A percentile compares a stretch with the other conserved stretches of the same genome.
These are phyloP conservation scores for Lactuca saligna DNA, from an alignment of 129 eudicot genomes.

Conservation along the genomic window DNA sequence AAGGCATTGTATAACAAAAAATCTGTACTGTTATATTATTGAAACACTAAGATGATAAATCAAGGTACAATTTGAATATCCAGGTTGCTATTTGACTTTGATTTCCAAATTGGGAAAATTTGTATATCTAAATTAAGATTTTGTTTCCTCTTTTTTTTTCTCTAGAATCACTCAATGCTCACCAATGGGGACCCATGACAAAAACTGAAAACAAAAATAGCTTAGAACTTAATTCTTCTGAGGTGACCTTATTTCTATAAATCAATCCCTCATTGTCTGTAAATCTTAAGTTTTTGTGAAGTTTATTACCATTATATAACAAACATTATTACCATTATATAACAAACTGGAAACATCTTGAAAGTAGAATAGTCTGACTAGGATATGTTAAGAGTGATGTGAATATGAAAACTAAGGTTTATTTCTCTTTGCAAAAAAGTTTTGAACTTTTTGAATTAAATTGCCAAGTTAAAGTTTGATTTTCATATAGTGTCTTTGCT, in stretches of 20 bases:
- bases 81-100: neutral
- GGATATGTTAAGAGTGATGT: neutral
- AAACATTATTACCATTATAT: neutral
- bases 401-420: neutral
- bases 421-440: neutral
- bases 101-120: neutral
- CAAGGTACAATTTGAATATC: neutral
- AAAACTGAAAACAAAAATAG: slow-evolving; percentile 30
- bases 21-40: too few species aligned
- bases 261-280: neutral
- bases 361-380: neutral
- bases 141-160: neutral
- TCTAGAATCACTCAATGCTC: slow-evolving; percentile 35
- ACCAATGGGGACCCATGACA: slow-evolving; percentile 37
- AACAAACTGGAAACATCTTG: neutral
- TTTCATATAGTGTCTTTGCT: neutral
- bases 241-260: slow-evolving; percentile 3
- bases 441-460: neutral
- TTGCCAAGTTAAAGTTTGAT: too few species aligned
- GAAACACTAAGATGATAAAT: neutral
- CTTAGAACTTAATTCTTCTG: slow-evolving; percentile 29
- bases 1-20: too few species aligned
- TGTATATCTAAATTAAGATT: neutral
- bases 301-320: neutral
- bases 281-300: neutral